Conservation (phyloP, 2,329 filamentous ascomycete species). For the Calonectria pseudoreteaudii region DNA sequence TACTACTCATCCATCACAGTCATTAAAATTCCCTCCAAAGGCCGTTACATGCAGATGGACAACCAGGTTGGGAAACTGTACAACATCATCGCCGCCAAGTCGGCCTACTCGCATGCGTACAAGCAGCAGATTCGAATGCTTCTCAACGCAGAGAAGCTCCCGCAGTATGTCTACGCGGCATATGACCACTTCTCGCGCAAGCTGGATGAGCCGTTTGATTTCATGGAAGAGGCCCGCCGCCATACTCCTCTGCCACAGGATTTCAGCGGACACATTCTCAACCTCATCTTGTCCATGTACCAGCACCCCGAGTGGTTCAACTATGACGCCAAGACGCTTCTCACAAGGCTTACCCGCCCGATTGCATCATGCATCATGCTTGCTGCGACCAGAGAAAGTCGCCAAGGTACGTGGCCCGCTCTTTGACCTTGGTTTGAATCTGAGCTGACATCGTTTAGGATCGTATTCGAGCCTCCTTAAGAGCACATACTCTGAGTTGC, state of each 20-base stretch:
- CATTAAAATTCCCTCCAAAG: slow-evolving; percentile 6
- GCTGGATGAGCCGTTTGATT: slow-evolving; percentile 8
- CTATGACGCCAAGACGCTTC: not conserved
- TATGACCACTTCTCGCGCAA: slow-evolving; percentile 11
- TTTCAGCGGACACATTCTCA: slow-evolving; percentile 16
- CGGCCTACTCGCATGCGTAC: not conserved
- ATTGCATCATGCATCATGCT: slow-evolving; percentile 10
- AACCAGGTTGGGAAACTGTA: slow-evolving; percentile 9
- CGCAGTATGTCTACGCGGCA: slow-evolving; percentile 8
- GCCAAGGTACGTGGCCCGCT: not conserved
- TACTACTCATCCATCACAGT: slow-evolving; percentile 20
- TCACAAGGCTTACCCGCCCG: not conserved
- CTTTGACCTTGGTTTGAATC: not conserved
- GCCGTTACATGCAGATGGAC: slow-evolving; percentile 20
- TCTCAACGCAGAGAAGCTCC: slow-evolving; percentile 10
- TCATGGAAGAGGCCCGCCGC: not conserved
- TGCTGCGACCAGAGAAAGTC: not conserved
- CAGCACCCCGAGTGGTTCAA: not conserved
- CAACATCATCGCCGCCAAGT: not conserved
- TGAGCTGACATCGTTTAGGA: not conserved
- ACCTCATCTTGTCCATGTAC: slow-evolving; percentile 13
- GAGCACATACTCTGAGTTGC: not conserved
- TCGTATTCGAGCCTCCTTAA: not conserved
- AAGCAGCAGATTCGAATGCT: slow-evolving; percentile 15
- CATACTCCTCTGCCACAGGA: slow-evolving; percentile 9